Evolutionary conservation across 208 protist genomes (phyloP), one percentile per base, ranked within the genome.

Genomic region (Trypanosomatidae sp.): DNA sequence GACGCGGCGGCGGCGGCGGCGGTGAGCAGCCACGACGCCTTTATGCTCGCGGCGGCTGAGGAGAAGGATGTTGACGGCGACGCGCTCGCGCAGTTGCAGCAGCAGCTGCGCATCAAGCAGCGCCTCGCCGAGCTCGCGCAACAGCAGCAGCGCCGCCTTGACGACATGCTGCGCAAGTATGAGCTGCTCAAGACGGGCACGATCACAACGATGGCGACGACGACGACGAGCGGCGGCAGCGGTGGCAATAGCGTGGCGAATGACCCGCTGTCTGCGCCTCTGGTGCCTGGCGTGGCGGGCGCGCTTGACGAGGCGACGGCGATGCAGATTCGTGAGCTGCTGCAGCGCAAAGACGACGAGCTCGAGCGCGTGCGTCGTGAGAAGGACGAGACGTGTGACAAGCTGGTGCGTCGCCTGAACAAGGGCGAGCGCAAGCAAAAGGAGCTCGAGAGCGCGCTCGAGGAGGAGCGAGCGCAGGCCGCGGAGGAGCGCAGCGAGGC

Each of bases 371-470:
- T 91, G 25, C 71, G 60, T 23, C 44, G 49, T 11, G 81, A 91
- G 48, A 84, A 80, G 68, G 78, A 90, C 28, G 50, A 73, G 49
- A 71, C 63, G 19, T 86, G 73, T 44, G 86, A 94, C 54, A 94
- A 89, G 51, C 68, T 94, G 19, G 86, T 94, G 7, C 84, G 80
- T 66, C 87, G 88, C 52, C 68, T 94, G 40, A 94, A 94, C 69
- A 94, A 91, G 63, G 71, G 63, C 13, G 73, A 82, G 43, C 66
- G 74, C 32, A 68, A 66, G 46, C 82, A 87, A 21, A 72, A 71
- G 47, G 78, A 94, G 18, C 61, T 88, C 15, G 81, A 91, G 64
- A 44, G 68, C 6, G 43, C 56, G 10, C 57, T 91, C 20, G 66
- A 78, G 47, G 81, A 94, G 45, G 86, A 94, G 60, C 74, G 75